Base-by-base conservation (phyloP, 306 rosid genomes). In the Potentilla sterilis region DNA sequence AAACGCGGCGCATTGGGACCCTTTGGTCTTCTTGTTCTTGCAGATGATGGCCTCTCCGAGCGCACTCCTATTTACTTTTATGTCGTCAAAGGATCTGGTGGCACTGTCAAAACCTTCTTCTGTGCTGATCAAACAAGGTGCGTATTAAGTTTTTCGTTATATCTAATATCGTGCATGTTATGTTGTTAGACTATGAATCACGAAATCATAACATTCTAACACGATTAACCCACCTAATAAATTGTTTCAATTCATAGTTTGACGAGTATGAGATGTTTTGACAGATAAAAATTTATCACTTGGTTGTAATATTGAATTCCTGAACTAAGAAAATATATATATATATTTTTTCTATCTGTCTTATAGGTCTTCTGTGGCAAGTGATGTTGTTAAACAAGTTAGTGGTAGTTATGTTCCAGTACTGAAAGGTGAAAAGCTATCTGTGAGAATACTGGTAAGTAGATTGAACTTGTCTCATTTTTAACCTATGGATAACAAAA, bases 41-140 rank as follows among this genome's bases (percentile, higher is more conserved):
- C 97, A 24, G 95, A 95, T 71, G 76, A 82, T 0, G 83, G 38
- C 69, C 95, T 84, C 43, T 75, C 92, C 3, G 98, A 95, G 75
- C 85, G 80, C 11, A 95, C 96, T 80, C 92, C 98, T 11, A 85
- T 90, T 2, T 95, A 88, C 84, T 92, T 95, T 51, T 95, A 88
- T 79, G 81, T 90, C 62, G 83, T 66, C 42, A 92, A 89, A 84
- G 93, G 89, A 69, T 58, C 78, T 35, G 77, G 85, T 44, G 95
- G 93, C 79, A 80, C 67, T 68, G 85, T 92, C 40, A 80, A 72
- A 78, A 89, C 96, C 41, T 85, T 74, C 41, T 86, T 90, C 64
- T 95, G 98, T 71, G 75, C 88, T 8, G 98, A 95, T 75, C 97
- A 92, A 65, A 72, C 91, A 77, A 88, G 91, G 98, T 94, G 84